phyloP scores from a whole-genome alignment of 805 yeast species.

The Tetrapisispora phaffii region DNA sequence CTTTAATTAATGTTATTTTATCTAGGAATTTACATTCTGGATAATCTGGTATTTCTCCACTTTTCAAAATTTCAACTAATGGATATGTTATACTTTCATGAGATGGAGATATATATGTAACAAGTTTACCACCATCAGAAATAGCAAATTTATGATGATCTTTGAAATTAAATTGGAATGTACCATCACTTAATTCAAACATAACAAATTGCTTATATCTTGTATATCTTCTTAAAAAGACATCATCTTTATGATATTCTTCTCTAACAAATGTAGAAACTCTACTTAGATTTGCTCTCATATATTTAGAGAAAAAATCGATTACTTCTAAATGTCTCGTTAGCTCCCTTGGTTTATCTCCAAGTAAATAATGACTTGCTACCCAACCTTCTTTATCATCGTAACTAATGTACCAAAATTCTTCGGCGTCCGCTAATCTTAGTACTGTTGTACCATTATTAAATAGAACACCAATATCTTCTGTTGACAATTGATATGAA shows the following conservation, averaged over 20 bases:
- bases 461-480: slow-evolving; percentile 84
- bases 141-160: slow-evolving; percentile 87
- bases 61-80: slow-evolving; percentile 37
- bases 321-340: slow-evolving; percentile 69
- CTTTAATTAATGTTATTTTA: slow-evolving; percentile 50
- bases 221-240: slow-evolving; percentile 68
- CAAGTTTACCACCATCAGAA: slow-evolving; percentile 61
- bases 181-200: slow-evolving; percentile 86
- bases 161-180: slow-evolving; percentile 83
- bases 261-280: slow-evolving; percentile 42
- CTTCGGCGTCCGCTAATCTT: slow-evolving; percentile 47
- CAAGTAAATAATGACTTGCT: slow-evolving; percentile 34
- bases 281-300: slow-evolving; percentile 75
- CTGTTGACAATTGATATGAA: slow-evolving; percentile 79
- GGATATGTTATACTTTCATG: slow-evolving; percentile 63
- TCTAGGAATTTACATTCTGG: slow-evolving; percentile 37
- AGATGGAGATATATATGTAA: slow-evolving; percentile 74
- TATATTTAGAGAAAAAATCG: slow-evolving; percentile 73
- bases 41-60: slow-evolving; percentile 39
- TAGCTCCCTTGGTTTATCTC: slow-evolving; percentile 36
- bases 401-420: slow-evolving; percentile 49
- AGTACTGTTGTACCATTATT: slow-evolving; percentile 72
- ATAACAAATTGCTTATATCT: slow-evolving; percentile 68
- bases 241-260: slow-evolving; percentile 43
- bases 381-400: slow-evolving; percentile 41